A percentile compares a stretch with the other conserved stretches of the same genome.
Evolutionary conservation across 2,329 filamentous ascomycete genomes (phyloP).

Genomic region (Pseudogymnoascus destructans): DNA sequence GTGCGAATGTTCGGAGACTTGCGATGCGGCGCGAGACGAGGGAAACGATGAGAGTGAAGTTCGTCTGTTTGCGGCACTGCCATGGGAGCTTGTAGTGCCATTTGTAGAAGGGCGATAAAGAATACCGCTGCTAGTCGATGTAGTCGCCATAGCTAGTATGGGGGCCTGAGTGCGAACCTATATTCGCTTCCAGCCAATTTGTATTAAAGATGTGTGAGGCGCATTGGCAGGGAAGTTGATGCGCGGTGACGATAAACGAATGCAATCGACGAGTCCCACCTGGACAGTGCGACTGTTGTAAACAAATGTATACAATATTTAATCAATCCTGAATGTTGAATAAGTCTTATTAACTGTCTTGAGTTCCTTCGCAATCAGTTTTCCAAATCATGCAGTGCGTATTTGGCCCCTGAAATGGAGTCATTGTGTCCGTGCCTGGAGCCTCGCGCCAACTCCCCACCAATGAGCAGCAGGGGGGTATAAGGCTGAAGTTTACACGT

Average conservation of each 20-base stretch:
- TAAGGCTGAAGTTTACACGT: not conserved
- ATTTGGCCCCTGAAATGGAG: slow-evolving; percentile 6
- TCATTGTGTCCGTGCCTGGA: slow-evolving; percentile 3
- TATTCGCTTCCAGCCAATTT: slow-evolving; percentile 2
- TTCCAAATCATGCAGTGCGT: slow-evolving; percentile 8
- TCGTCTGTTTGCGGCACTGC: slow-evolving; percentile 29
- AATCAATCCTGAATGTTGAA: not conserved
- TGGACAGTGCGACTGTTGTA: not conserved
- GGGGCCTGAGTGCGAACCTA: not conserved
- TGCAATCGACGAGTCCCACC: not conserved
- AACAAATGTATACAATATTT: not conserved
- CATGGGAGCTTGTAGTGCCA: slow-evolving; percentile 26
- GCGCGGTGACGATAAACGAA: not conserved
- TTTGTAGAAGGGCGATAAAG: slow-evolving; percentile 29
- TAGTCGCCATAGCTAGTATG: not conserved
- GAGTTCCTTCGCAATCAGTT: not conserved
- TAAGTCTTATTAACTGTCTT: not conserved
- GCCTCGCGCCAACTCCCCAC: not conserved
- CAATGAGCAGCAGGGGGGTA: not conserved
- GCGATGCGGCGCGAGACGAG: slow-evolving; percentile 43
- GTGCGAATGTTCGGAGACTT: slow-evolving; percentile 40
- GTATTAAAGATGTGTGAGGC: slow-evolving; percentile 2
- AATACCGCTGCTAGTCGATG: not conserved
- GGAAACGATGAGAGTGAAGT: slow-evolving; percentile 52
- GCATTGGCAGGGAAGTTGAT: not conserved